A percentile compares a stretch with the other conserved stretches of the same genome.
phyloP scores from a whole-genome alignment of 805 yeast genomes.

The Brettanomyces custersianus region DNA sequence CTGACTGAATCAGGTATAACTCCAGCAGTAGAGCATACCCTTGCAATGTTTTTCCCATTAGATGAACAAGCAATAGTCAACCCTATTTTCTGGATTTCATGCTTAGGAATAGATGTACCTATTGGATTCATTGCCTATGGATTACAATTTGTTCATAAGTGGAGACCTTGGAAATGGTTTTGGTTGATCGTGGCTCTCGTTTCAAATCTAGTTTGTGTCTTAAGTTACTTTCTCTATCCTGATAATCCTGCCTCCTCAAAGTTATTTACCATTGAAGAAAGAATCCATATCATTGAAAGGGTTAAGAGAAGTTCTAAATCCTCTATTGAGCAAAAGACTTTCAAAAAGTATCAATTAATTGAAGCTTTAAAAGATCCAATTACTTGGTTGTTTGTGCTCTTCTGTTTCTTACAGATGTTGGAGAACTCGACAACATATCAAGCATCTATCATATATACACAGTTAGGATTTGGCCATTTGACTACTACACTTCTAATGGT shows the following conservation, averaged over 20 bases:
- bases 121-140: conserved; percentile 26
- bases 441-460: conserved; percentile 10
- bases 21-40: conserved; percentile 10
- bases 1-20: conserved; percentile 21
- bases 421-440: conserved; percentile 17
- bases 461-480: conserved; percentile 10
- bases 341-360: conserved; percentile 35
- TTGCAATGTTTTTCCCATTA: conserved; percentile 37
- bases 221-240: conserved; percentile 35
- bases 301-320: conserved; percentile 26
- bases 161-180: conserved; percentile 35
- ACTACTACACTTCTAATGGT: conserved; percentile 15
- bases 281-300: conserved; percentile 30
- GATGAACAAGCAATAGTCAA: conserved; percentile 30
- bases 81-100: conserved; percentile 24
- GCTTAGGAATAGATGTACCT: conserved; percentile 34
- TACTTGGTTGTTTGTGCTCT: conserved; percentile 29
- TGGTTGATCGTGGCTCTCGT: conserved; percentile 46
- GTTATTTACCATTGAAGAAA: conserved; percentile 31
- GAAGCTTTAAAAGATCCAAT: conserved; percentile 40
- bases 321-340: conserved; percentile 31
- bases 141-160: conserved; percentile 8
- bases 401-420: conserved; percentile 14
- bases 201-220: conserved; percentile 29
- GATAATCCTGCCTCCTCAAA: conserved; percentile 42